Base-by-base conservation (phyloP, 768 basidiomycete species). In the Pseudohyphozyma bogoriensis region DNA sequence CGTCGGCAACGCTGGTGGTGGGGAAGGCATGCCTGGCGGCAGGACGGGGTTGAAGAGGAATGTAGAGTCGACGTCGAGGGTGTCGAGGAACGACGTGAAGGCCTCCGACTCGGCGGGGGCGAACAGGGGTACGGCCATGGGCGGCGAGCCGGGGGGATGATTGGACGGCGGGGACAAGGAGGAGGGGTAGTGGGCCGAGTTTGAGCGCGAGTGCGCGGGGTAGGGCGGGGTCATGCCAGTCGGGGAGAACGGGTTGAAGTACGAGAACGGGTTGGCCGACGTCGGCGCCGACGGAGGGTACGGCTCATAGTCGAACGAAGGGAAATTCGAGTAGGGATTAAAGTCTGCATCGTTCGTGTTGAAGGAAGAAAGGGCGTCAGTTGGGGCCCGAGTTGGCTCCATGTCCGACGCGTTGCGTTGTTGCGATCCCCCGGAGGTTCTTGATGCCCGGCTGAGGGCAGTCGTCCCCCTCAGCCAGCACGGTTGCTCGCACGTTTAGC, bases 11-110 rank as follows among this genome's bases (percentile, higher is more conserved):
- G 40, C 16, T 8, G 42, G 45, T 2, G 65, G 65, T 4, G 65
- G 65, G 4, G 51, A 55, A 1, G 65, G 65, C 61, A 66, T 66
- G 1, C 65, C 65, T 0, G 65, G 61, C 7, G 65, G 65, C 7
- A 66, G 33, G 8, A 58, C 56, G 18, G 65, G 65, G 53, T 63
- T 63, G 61, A 66, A 66, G 35, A 66, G 49, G 45, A 63, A 66
- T 26, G 51, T 36, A 1, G 50, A 53, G 49, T 62, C 29, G 37
- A 62, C 60, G 36, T 60, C 65, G 47, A 66, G 32, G 3, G 47
- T 60, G 35, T 36, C 60, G 15, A 66, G 59, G 56, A 66, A 66
- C 12, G 51, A 51, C 13, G 51, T 51, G 55, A 66, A 62, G 42
- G 58, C 47, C 31, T 58, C 56, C 9, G 46, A 22, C n/a, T 66